These are phyloP conservation scores for Ustilago loliicola DNA, from an alignment of 1,284 basidiomycete genomes.

Conservation along the genomic window DNA sequence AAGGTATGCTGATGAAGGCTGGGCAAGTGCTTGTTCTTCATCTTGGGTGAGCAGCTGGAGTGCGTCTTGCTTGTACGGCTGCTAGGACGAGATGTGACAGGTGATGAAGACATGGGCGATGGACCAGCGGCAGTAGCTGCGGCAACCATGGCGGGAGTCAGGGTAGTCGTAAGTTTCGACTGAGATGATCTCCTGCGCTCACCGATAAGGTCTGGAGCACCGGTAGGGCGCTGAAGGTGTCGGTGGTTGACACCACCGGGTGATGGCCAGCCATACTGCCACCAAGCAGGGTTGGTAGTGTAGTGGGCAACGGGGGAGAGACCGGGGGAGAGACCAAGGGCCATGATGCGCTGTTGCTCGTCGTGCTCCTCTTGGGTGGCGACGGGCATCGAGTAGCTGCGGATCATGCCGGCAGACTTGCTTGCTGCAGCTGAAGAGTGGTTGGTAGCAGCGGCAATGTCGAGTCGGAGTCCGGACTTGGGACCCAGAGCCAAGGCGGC, in stretches of 20 bases:
- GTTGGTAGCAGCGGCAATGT: slow-evolving; percentile 37
- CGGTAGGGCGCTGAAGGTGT: slow-evolving; percentile 21
- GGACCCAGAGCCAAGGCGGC: slow-evolving; percentile 11
- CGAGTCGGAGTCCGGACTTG: slow-evolving; percentile 33
- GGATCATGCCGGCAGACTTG: slow-evolving; percentile 50
- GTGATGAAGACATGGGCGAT: slow-evolving; percentile 6
- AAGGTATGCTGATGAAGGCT: slow-evolving; percentile 36
- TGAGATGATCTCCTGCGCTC: slow-evolving; percentile 28
- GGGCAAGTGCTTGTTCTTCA: slow-evolving; percentile 43
- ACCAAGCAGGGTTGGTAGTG: slow-evolving; percentile 42
- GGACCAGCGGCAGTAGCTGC: slow-evolving; percentile 1
- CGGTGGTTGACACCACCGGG: slow-evolving; percentile 45
- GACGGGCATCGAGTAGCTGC: slow-evolving; percentile 63
- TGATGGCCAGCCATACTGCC: slow-evolving; percentile 52
- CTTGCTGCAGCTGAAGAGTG: slow-evolving; percentile 12
- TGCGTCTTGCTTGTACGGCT: slow-evolving; percentile 33
- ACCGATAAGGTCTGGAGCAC: slow-evolving; percentile 18
- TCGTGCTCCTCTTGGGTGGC: slow-evolving; percentile 62
- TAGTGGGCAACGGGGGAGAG: slow-evolving; percentile 30
- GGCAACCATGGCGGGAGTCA: slow-evolving; percentile 18
- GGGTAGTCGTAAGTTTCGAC: slow-evolving; percentile 28
- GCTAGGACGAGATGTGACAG: slow-evolving; percentile 13
- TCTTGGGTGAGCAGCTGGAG: slow-evolving; percentile 46
- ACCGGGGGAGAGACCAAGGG: slow-evolving; percentile 42
- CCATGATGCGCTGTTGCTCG: slow-evolving; percentile 56